Evolutionary conservation across 2,329 filamentous ascomycete species (phyloP).

Genomic region (Penicillium fuscoglaucum): DNA sequence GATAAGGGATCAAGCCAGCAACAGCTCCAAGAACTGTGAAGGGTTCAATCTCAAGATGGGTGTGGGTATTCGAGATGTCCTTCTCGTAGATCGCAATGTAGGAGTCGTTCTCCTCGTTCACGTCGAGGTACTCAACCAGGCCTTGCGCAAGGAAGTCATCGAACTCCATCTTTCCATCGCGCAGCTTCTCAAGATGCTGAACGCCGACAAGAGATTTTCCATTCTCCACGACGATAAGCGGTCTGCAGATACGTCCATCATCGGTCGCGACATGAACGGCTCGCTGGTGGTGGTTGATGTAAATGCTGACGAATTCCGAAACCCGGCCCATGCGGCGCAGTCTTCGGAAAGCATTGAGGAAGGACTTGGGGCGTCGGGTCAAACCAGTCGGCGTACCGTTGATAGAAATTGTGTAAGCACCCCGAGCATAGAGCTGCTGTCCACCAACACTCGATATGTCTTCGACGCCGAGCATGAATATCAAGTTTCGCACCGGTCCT

Average conservation of each 20-base stretch:
- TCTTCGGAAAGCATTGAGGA: conserved; percentile 79
- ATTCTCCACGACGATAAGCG: conserved; percentile 92
- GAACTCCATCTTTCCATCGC: conserved; percentile 81
- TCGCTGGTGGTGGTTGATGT: conserved; percentile 88
- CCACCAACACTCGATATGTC: conserved; percentile 79
- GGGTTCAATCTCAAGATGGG: conserved; percentile 95
- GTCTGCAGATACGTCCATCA: conserved; percentile 93
- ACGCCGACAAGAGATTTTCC: conserved; percentile 76
- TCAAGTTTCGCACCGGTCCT: conserved; percentile 79
- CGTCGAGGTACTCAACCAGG: conserved; percentile 92
- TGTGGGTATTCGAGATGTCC: conserved; percentile 78
- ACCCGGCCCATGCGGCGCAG: conserved; percentile 87
- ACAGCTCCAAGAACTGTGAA: conserved; percentile 96
- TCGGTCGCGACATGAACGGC: conserved; percentile 96
- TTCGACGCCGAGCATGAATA: conserved; percentile 82
- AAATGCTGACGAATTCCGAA: conserved; percentile 94
- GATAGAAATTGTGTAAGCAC: conserved; percentile 86
- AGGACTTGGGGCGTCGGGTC: conserved; percentile 81
- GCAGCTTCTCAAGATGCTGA: conserved; percentile 76
- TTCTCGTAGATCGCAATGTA: conserved; percentile 88
- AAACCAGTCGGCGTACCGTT: conserved; percentile 93
- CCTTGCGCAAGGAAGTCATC: conserved; percentile 91
- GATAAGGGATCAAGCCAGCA: conserved; percentile 93
- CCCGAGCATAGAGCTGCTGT: conserved; percentile 79
- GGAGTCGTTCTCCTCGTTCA: conserved; percentile 97